Conservation (phyloP, 306 rosid species). For the Trifolium repens region DNA sequence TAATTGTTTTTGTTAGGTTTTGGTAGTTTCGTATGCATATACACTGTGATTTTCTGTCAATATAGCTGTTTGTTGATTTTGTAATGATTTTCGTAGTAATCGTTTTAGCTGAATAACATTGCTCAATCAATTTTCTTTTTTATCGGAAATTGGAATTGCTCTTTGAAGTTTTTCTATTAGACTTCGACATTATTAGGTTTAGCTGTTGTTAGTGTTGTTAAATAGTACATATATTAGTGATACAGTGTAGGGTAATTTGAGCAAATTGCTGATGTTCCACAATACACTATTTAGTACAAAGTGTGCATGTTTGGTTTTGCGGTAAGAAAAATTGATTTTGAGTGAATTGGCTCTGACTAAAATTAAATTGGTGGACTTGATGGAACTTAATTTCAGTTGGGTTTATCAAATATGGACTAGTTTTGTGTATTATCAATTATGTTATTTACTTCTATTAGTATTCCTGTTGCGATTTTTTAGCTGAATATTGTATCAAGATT, state of each 20-base stretch:
- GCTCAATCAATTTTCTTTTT: background rate
- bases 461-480: constrained; percentile 1
- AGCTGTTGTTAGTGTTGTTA: background rate
- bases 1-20: background rate
- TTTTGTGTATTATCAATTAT: background rate
- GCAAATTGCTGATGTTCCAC: background rate
- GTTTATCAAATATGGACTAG: background rate
- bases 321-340: too few relatives aligned
- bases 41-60: constrained; percentile 29
- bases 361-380: constrained; percentile 2
- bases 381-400: constrained; percentile 8
- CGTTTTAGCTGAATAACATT: background rate
- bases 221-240: background rate
- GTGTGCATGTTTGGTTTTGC: too few relatives aligned
- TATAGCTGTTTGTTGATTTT: background rate
- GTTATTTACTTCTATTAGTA: background rate
- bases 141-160: background rate
- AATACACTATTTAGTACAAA: background rate
- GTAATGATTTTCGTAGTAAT: background rate
- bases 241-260: background rate
- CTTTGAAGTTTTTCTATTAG: background rate
- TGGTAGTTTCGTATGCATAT: background rate
- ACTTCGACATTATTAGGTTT: background rate
- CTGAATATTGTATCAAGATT: constrained; percentile 22
- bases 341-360: too few relatives aligned